These are phyloP conservation scores for Polyplosphaeria fusca DNA, from an alignment of 495 filamentous ascomycete genomes.

Conservation along the genomic window DNA sequence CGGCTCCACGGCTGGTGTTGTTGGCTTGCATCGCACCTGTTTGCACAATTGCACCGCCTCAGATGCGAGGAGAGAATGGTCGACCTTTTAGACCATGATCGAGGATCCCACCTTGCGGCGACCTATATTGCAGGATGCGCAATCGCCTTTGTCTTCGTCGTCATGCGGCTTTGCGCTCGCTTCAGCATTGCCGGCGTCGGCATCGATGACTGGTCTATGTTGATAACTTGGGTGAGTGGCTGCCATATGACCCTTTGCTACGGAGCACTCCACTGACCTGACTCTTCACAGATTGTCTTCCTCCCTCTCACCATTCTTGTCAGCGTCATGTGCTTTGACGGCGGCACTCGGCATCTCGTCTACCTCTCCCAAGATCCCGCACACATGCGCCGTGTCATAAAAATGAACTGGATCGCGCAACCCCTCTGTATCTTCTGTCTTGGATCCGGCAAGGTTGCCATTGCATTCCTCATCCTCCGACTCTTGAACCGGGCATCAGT, in stretches of 20 bases:
- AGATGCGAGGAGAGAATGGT: too few species aligned
- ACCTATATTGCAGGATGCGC: slow-evolving; percentile 20
- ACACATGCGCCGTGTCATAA: not conserved
- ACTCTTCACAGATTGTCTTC: slow-evolving; percentile 14
- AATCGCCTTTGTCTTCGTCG: slow-evolving; percentile 19
- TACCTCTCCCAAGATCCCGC: slow-evolving; percentile 9
- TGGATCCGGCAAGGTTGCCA: slow-evolving; percentile 11
- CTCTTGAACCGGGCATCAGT: slow-evolving; percentile 17
- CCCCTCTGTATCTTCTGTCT: slow-evolving; percentile 20
- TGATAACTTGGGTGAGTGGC: slow-evolving; percentile 22
- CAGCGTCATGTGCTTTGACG: slow-evolving; percentile 9
- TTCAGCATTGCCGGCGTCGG: slow-evolving; percentile 24
- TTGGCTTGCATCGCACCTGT: too few species aligned
- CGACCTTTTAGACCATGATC: too few species aligned
- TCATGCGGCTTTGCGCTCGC: slow-evolving; percentile 12
- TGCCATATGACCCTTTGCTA: too few species aligned
- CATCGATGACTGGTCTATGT: slow-evolving; percentile 24
- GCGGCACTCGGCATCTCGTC: slow-evolving; percentile 16
- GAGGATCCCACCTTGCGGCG: slow-evolving; percentile 15
- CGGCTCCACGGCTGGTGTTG: too few species aligned
- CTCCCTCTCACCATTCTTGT: slow-evolving; percentile 10
- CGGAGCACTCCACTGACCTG: not conserved
- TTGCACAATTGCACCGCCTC: too few species aligned
- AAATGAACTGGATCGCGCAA: slow-evolving; percentile 24
- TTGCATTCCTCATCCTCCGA: slow-evolving; percentile 21